Evolutionary conservation across 2,329 filamentous ascomycete species (phyloP), one percentile per base, ranked within the genome.

Genomic region (Fusarium anthophilum): DNA sequence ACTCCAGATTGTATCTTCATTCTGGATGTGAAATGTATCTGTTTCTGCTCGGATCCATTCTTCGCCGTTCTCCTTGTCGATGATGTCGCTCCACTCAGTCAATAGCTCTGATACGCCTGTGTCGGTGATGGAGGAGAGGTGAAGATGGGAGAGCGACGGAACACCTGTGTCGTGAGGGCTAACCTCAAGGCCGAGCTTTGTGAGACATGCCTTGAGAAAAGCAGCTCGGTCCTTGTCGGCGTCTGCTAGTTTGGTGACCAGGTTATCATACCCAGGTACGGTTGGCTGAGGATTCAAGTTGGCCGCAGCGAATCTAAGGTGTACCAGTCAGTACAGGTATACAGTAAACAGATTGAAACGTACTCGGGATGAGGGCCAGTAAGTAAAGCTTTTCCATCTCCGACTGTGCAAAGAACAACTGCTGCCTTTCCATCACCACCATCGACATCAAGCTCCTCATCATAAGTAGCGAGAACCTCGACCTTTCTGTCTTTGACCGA

Each of bases 281-380:
- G 89, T 87, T 12, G 91, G 88, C 9, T 92, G 90, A 12, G 88
- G 89, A 70, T 91, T 88, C 12, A 98, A 87, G 78, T 97, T 98
- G 50, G 86, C 89, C 3, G 93, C 90, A 8, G 95, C 92, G 80
- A 98, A 98, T 81, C 95, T 97, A 75, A 4, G 15, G 15, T 8
- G 11, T n/a, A 28, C 68, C 24, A 69, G 55, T 48, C 30, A 26
- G n/a, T 17, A 37, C 39, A 30, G 17, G 14, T 13, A 14, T 2
- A 12, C 17, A 5, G 5, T n/a, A 20, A 26, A 13, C 30, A 20
- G 20, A 43, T 20, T 51, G 7, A 17, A 14, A 76, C 83, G 58
- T 69, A 97, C 94, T 99, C 96, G 58, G 96, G 96, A 86, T 99
- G 96, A 44, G 95, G 94, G 0, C 95, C 95, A 2, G 93, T 97